phyloP scores from a whole-genome alignment of 805 yeast genomes.

The Candida xiaguanensis region DNA sequence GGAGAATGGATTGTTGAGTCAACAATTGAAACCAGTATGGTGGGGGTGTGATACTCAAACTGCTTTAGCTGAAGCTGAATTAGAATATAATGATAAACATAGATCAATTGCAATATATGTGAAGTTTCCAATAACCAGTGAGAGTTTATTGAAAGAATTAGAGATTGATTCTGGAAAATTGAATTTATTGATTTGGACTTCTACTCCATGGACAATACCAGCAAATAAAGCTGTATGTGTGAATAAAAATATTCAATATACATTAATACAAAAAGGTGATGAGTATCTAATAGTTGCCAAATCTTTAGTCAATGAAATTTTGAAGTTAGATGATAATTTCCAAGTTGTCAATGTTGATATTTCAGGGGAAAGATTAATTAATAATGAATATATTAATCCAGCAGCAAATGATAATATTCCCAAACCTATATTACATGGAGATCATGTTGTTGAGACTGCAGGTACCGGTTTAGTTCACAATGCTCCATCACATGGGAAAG shows the following conservation, averaged over 20 bases:
- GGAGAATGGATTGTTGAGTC: conserved; percentile 61
- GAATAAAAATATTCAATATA: conserved; percentile 56
- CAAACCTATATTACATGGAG: conserved; percentile 71
- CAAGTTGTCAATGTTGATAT: conserved; percentile 10
- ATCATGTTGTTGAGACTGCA: conserved; percentile 71
- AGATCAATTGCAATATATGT: conserved; percentile 65
- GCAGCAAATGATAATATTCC: conserved; percentile 4
- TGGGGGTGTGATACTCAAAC: conserved; percentile 96
- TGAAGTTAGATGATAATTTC: conserved; percentile 23
- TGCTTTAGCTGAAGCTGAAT: conserved; percentile 94
- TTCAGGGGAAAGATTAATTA: conserved; percentile 23
- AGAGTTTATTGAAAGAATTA: not conserved
- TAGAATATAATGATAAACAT: conserved; percentile 78
- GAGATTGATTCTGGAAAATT: conserved; percentile 9
- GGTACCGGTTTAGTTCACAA: conserved; percentile 97
- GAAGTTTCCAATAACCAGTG: conserved; percentile 49
- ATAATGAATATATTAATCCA: conserved; percentile 36
- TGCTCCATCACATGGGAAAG: conserved; percentile 98
- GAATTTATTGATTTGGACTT: conserved; percentile 80
- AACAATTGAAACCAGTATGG: conserved; percentile 93
- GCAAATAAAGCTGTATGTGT: conserved; percentile 82
- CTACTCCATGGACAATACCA: conserved; percentile 96
- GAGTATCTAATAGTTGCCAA: conserved; percentile 57
- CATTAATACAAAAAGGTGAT: conserved; percentile 30
- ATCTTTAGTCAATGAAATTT: conserved; percentile 41